Evolutionary conservation across 2,329 filamentous ascomycete genomes (phyloP).

Genomic region (Periglandula ipomoeae): DNA sequence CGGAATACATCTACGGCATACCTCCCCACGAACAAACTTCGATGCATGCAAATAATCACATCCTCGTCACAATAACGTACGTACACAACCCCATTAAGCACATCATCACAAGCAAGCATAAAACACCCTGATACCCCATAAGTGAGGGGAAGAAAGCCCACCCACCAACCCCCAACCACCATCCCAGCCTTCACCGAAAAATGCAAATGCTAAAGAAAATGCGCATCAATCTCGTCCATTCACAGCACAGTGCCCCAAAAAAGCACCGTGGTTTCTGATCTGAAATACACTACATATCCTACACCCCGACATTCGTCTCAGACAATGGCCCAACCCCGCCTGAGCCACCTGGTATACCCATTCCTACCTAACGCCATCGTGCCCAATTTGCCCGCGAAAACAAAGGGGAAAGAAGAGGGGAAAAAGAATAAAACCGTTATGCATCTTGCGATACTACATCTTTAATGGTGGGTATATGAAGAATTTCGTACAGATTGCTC

Average conservation of each 20-base stretch:
- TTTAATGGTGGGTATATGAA: neutral
- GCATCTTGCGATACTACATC: neutral
- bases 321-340: too few relatives aligned
- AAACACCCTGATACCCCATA: too few relatives aligned
- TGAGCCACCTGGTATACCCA: neutral
- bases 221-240: neutral
- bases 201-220: neutral
- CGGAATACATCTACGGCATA: too few relatives aligned
- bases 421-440: neutral
- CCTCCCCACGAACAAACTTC: too few relatives aligned
- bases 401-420: neutral
- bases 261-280: neutral
- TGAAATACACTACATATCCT: neutral
- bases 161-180: neutral
- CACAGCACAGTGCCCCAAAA: neutral
- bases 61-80: neutral
- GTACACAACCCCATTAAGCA: too few relatives aligned
- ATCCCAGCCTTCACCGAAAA: conserved; percentile 1
- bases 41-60: too few relatives aligned
- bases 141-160: too few relatives aligned
- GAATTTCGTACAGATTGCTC: neutral
- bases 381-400: neutral
- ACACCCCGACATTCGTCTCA: neutral
- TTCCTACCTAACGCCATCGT: neutral
- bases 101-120: too few relatives aligned